A percentile compares a stretch with the other conserved stretches of the same genome.
Conservation (phyloP, 192 early-diverging fungal species). For the Physocladia obscura region DNA sequence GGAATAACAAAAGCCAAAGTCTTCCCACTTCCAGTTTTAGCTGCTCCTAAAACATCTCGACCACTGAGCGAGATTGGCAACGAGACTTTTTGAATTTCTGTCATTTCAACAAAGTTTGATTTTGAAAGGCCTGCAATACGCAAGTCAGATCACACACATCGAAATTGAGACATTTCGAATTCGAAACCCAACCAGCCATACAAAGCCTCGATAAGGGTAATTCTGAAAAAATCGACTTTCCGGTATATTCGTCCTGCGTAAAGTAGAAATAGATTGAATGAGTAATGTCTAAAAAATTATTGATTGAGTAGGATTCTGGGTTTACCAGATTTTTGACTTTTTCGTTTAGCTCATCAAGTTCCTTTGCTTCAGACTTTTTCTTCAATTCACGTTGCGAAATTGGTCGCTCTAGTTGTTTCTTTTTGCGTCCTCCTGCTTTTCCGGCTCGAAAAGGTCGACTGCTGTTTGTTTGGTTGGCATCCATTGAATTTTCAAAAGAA, state of each 20-base stretch:
- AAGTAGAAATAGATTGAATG: background rate
- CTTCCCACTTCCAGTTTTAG: constrained; percentile 90
- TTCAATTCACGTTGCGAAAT: constrained; percentile 4
- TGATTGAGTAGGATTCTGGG: background rate
- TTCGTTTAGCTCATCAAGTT: constrained; percentile 10
- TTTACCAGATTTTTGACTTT: constrained; percentile 2
- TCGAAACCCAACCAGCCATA: constrained; percentile 19
- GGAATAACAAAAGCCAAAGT: constrained; percentile 94
- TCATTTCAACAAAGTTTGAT: constrained; percentile 88
- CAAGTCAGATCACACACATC: background rate
- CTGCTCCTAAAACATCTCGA: constrained; percentile 91
- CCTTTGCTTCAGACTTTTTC: constrained; percentile 19
- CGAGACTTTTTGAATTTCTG: constrained; percentile 77
- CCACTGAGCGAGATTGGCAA: constrained; percentile 76
- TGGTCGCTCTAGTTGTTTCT: constrained; percentile 16
- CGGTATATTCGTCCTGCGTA: constrained; percentile 5
- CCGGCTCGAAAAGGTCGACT: too few relatives aligned
- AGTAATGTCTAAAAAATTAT: background rate
- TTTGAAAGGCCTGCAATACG: constrained; percentile 69
- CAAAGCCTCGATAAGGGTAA: constrained; percentile 10
- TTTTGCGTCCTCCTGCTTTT: too few relatives aligned
- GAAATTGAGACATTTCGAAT: too few relatives aligned
- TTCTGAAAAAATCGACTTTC: constrained; percentile 18
- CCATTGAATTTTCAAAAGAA: background rate
- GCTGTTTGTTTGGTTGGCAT: too few relatives aligned